These are phyloP conservation scores for Starmerella stigmatis DNA, from an alignment of 805 yeast species.

Conservation along the genomic window DNA sequence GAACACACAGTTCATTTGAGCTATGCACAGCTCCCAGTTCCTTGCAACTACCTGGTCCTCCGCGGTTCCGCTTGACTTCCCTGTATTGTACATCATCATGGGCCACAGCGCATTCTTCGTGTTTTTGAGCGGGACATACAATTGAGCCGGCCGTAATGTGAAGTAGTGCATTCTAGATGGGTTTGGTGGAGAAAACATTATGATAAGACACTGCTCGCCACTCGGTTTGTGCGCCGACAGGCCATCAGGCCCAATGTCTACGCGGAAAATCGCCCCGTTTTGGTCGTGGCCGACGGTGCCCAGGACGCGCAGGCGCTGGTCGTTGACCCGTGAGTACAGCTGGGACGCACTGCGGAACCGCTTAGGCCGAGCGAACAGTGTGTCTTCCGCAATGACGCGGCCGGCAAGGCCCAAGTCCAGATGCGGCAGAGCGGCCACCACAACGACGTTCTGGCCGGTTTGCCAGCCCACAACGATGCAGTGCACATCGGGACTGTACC, in stretches of 20 bases:
- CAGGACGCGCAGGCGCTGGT: slow-evolving; percentile 17
- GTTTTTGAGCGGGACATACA: slow-evolving; percentile 36
- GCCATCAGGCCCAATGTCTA: not conserved
- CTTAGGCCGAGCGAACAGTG: slow-evolving; percentile 11
- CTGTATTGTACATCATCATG: not conserved
- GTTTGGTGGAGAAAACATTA: slow-evolving; percentile 62
- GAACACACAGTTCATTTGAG: slow-evolving; percentile 31
- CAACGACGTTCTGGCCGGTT: slow-evolving; percentile 20
- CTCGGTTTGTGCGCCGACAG: not conserved
- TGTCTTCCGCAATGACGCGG: slow-evolving; percentile 18
- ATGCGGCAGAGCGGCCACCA: slow-evolving; percentile 20
- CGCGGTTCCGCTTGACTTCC: not conserved
- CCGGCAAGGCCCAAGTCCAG: slow-evolving; percentile 15
- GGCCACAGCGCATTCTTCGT: not conserved
- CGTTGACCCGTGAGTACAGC: slow-evolving; percentile 17
- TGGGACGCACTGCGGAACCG: slow-evolving; percentile 11
- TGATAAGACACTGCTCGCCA: slow-evolving; percentile 22
- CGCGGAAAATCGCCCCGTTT: not conserved
- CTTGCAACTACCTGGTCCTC: not conserved
- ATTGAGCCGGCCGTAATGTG: slow-evolving; percentile 59
- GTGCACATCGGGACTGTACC: not conserved
- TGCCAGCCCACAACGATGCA: slow-evolving; percentile 23
- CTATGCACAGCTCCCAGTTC: slow-evolving; percentile 21
- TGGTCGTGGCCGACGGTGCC: slow-evolving; percentile 11
- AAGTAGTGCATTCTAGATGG: slow-evolving; percentile 63